Base-by-base conservation (phyloP, 139 green algal species). In the Bryopsis sp. region DNA sequence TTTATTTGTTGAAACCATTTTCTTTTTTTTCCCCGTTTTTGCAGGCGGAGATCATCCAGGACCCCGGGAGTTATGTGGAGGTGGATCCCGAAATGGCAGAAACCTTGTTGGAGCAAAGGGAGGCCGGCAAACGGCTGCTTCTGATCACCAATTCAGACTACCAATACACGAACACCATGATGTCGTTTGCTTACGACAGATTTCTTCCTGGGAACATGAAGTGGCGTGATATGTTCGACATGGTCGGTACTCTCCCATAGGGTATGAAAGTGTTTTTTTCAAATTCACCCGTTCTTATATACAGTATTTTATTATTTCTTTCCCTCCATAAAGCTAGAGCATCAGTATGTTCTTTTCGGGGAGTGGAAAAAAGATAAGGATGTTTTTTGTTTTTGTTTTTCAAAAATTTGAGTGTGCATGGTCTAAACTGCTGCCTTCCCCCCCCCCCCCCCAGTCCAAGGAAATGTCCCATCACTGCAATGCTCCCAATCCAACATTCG, bases 121-220 rank as follows among this genome's bases (percentile, higher is more conserved):
- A 86, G 62, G 67, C 82, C 1, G 92, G 92, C 36, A 97, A 97
- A 81, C 78, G 81, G 76, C 80, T 97, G 50, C 78, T 97, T 77
- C 89, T 97, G 48, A 97, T 97, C 76, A 97, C 92, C 46, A 97
- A 97, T 82, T 73, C 50, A 1, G 87, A 94, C 68, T 92, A 86
- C 66, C 43, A 90, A 66, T 97, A 96, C 79, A 97, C 90, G 0
- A 61, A 88, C 34, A 74, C 58, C 37, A 94, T 98, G 81, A 98
- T 97, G 93, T 73, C 47, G 15, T 91, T 84, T 68, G 85, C 92
- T 0, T 96, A 95, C 58, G 79, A 97, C 58, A 74, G 73, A 24
- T 94, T 84, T 78, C 78, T 93, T 58, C 81, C 83, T 2, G 19
- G 58, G 4, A 84, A 83, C 65, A 95, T 90, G 85, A 84, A 39